Percentiles rank a stretch among this genome's conserved stretches.
Conservation (phyloP, 2,329 filamentous ascomycete species). For the Fusarium sp. region DNA sequence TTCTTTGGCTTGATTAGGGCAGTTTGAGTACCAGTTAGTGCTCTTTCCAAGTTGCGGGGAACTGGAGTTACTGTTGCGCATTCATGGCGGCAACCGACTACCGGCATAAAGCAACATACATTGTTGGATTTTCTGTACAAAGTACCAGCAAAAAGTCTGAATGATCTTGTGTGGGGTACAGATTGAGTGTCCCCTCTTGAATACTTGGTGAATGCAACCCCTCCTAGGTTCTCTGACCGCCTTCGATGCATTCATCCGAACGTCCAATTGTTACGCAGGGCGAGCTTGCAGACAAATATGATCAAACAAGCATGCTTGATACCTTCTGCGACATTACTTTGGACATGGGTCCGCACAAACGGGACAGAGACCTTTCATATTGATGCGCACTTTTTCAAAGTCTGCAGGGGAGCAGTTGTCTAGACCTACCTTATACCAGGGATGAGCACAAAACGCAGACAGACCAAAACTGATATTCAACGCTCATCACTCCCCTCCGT, state of each 20-base stretch:
- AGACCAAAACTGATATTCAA: slow-evolving; percentile 32
- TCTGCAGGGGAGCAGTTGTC: slow-evolving; percentile 46
- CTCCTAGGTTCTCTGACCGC: slow-evolving; percentile 43
- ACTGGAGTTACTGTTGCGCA: slow-evolving; percentile 5
- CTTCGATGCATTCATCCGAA: slow-evolving; percentile 43
- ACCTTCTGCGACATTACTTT: slow-evolving; percentile 47
- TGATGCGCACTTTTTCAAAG: slow-evolving; percentile 32
- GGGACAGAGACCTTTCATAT: slow-evolving; percentile 37
- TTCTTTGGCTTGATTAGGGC: slow-evolving; percentile 25
- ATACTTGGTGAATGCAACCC: slow-evolving; percentile 43
- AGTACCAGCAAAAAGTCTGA: slow-evolving; percentile 12
- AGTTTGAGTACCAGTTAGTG: slow-evolving; percentile 16
- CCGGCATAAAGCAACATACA: slow-evolving; percentile 28
- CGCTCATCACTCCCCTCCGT: slow-evolving; percentile 29
- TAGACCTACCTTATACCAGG: slow-evolving; percentile 34
- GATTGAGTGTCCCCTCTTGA: slow-evolving; percentile 20
- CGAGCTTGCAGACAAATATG: slow-evolving; percentile 39
- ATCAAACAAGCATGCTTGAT: slow-evolving; percentile 42
- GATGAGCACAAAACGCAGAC: slow-evolving; percentile 26
- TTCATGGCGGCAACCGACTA: slow-evolving; percentile 26
- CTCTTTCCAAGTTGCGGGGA: slow-evolving; percentile 33
- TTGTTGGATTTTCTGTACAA: slow-evolving; percentile 3
- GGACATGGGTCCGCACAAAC: slow-evolving; percentile 41
- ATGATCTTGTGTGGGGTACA: slow-evolving; percentile 22
- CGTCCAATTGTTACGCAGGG: slow-evolving; percentile 42